Conservation (phyloP, 495 filamentous ascomycete species). For the Melanomma pulvis-pyrius region DNA sequence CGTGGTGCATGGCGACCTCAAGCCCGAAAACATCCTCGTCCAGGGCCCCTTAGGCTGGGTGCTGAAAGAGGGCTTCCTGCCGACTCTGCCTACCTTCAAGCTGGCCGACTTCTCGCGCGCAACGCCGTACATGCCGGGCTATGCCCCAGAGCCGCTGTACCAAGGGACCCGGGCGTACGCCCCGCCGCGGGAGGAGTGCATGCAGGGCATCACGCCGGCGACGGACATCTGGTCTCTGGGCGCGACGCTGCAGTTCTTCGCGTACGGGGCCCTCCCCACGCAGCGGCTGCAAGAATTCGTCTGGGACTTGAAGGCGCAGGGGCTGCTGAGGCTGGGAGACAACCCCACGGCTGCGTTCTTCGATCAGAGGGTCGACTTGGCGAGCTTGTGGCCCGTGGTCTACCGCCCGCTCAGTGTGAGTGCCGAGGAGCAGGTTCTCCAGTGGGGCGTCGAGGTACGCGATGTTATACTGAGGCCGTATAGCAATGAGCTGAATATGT, state of each 20-base stretch:
- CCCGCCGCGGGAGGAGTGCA: neutral
- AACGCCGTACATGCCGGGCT: too few relatives aligned
- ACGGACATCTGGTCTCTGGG: slow-evolving; percentile 18
- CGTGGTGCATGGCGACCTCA: too few relatives aligned
- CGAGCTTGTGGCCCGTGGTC: neutral
- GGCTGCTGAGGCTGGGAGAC: neutral
- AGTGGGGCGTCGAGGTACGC: slow-evolving; percentile 1
- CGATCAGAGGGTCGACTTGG: neutral
- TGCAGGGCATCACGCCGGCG: neutral
- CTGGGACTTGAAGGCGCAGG: neutral
- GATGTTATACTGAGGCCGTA: too few relatives aligned
- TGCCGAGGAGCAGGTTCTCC: neutral
- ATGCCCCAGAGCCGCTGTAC: too few relatives aligned
- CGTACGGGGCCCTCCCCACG: neutral
- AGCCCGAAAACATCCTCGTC: too few relatives aligned
- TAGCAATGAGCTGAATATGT: slow-evolving; percentile 10
- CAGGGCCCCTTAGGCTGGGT: too few relatives aligned
- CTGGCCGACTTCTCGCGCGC: too few relatives aligned
- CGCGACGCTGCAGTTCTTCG: slow-evolving; percentile 18
- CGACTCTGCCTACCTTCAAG: too few relatives aligned
- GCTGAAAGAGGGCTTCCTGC: too few relatives aligned
- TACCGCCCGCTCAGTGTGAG: slow-evolving; percentile 13
- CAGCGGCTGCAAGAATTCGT: neutral
- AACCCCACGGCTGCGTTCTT: neutral
- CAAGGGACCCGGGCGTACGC: too few relatives aligned